A percentile compares a stretch with the other conserved stretches of the same genome.
Evolutionary conservation across 495 filamentous ascomycete species (phyloP).

Genomic region (Podospora didyma): DNA sequence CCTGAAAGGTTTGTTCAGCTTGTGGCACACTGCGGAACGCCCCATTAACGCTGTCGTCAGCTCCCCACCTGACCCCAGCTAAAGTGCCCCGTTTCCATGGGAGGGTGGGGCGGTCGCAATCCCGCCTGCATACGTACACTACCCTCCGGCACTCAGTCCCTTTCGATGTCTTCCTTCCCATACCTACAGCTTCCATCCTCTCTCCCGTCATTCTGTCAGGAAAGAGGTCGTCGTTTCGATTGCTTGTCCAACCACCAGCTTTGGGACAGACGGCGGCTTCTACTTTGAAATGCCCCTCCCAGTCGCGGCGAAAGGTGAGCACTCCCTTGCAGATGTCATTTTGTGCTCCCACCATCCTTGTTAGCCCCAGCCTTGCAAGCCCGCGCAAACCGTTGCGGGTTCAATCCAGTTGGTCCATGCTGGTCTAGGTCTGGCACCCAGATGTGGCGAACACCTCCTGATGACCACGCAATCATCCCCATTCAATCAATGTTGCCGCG

Average conservation of each 20-base stretch:
- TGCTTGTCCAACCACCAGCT: neutral
- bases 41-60: too few relatives aligned
- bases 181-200: neutral
- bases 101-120: neutral
- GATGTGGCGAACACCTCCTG: slow-evolving; percentile 22
- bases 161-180: neutral
- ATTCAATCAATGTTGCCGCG: neutral
- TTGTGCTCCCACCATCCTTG: neutral
- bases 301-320: slow-evolving; percentile 45
- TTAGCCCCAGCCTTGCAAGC: slow-evolving; percentile 17
- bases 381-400: slow-evolving; percentile 15
- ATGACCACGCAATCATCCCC: slow-evolving; percentile 25
- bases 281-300: slow-evolving; percentile 37
- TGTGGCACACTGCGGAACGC: too few relatives aligned
- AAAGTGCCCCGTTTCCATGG: neutral
- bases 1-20: too few relatives aligned
- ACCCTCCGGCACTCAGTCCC: too few relatives aligned
- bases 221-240: neutral
- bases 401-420: slow-evolving; percentile 10
- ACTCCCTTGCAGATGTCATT: neutral
- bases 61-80: too few relatives aligned
- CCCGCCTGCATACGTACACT: neutral
- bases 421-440: neutral
- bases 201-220: neutral
- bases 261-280: neutral